phyloP scores from a whole-genome alignment of 371 early-diverging fungal genomes.

The Saksenaea vasiformis region DNA sequence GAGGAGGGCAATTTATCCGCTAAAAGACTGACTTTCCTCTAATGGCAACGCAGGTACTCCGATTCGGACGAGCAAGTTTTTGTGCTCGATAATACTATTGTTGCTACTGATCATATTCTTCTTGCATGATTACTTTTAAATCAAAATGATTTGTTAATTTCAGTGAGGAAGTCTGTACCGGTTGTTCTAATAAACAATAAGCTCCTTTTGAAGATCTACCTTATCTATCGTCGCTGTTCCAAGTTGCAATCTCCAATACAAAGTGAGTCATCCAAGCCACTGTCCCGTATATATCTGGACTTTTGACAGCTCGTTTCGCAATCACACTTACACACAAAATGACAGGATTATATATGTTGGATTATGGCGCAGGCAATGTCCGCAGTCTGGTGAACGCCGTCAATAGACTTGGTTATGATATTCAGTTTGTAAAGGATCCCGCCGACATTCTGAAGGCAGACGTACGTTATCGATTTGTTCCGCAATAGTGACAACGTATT shows the following conservation, averaged over 20 bases:
- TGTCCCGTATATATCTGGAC: not conserved
- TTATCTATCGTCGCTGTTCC: not conserved
- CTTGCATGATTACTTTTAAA: too few relatives aligned
- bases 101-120: too few relatives aligned
- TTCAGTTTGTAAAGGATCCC: constrained; percentile 71
- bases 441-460: constrained; percentile 89
- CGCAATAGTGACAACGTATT: not conserved
- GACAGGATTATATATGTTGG: constrained; percentile 78
- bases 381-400: constrained; percentile 96
- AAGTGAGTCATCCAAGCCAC: constrained; percentile 3
- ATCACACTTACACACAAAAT: constrained; percentile 28
- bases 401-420: constrained; percentile 81
- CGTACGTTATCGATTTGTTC: constrained; percentile 44
- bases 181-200: too few relatives aligned
- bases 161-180: too few relatives aligned
- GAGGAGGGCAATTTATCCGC: too few relatives aligned
- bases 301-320: constrained; percentile 10
- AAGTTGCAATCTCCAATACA: too few relatives aligned
- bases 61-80: too few relatives aligned
- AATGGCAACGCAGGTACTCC: too few relatives aligned
- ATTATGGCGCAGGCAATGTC: constrained; percentile 99
- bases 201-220: not conserved
- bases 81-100: too few relatives aligned
- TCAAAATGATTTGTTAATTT: too few relatives aligned
- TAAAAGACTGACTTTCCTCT: too few relatives aligned